Evolutionary conservation across 202 grass and related monocot species (phyloP), one percentile per base, ranked within the genome.

Genomic region (Musa balbisiana): DNA sequence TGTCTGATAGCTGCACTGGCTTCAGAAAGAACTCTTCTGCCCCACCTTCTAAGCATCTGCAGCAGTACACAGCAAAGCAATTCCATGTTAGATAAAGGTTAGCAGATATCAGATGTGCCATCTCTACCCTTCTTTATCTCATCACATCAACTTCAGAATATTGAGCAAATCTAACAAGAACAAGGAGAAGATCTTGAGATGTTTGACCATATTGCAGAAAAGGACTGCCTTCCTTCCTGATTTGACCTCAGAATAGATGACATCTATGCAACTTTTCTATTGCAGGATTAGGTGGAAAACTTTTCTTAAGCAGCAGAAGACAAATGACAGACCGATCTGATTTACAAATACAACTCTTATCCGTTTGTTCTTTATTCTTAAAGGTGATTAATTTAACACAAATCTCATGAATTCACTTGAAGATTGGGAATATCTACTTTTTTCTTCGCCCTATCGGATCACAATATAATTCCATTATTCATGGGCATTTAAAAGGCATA

Each of bases 11-110:
- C 62, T 59, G 58, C 20, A 77, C 49, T 19, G 75, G 60, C n/a
- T 77, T 77, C 56, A 77, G 75, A 77, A 77, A 77, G 75, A 77
- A 77, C 75, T 76, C 74, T 51, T 76, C 74, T 25, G 74, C 74
- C 53, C 74, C 74, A 52, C 74, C 74, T 76, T 76, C 59, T 49
- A 76, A 52, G 74, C 74, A 76, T 23, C 74, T 76, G 59, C 49
- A 24, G 60, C 15, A 27, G 49, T 53, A 54, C n/a, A 72, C 2
- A 53, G 21, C 51, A 43, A 33, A 13, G 25, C 15, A 17, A 58
- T 17, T n/a, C 52, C 53, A 29, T 43, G 15, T 27, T 58, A 27
- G 27, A 1, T 29, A 11, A 59, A 14, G 16, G 10, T 9, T 15
- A 75, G 49, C 13, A 60, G 25, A 60, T 16, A 16, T 29, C 26